Evolutionary conservation across 2,329 filamentous ascomycete species (phyloP).

Genomic region (Truncatella angustata): DNA sequence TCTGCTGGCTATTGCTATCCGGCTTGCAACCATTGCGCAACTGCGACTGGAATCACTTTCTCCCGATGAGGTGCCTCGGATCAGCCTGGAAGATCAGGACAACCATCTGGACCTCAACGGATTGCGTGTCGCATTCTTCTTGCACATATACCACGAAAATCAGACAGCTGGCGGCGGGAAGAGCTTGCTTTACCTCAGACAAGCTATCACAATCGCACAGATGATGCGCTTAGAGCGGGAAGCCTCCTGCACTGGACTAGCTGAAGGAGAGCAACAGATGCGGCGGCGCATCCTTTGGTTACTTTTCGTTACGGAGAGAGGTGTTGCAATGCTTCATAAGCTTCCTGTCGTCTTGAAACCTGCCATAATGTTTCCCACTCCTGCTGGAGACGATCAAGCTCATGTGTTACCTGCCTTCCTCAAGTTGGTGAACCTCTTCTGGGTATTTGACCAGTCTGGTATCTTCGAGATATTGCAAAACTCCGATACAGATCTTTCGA

Average conservation of each 20-base stretch:
- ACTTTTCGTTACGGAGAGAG: conserved; percentile 48
- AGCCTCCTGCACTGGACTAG: conserved; percentile 35
- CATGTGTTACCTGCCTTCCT: conserved; percentile 47
- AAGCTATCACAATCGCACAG: conserved; percentile 51
- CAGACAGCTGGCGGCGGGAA: conserved; percentile 41
- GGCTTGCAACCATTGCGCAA: conserved; percentile 47
- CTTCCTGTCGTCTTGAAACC: conserved; percentile 44
- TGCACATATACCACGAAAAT: conserved; percentile 53
- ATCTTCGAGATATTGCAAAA: conserved; percentile 46
- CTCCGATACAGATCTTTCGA: conserved; percentile 30
- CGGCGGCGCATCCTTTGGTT: conserved; percentile 45
- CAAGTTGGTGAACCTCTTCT: conserved; percentile 47
- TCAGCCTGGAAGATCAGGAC: conserved; percentile 10
- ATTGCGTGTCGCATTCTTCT: conserved; percentile 47
- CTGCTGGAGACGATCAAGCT: conserved; percentile 37
- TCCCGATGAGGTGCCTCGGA: conserved; percentile 10
- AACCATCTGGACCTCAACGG: conserved; percentile 33
- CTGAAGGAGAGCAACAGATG: conserved; percentile 39
- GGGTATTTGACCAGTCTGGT: conserved; percentile 47
- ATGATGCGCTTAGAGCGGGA: conserved; percentile 46
- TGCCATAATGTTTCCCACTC: conserved; percentile 34
- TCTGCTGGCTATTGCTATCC: conserved; percentile 43
- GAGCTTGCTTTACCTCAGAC: conserved; percentile 46
- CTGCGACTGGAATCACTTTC: conserved; percentile 37
- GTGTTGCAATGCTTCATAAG: conserved; percentile 49